These are phyloP conservation scores for Thymus quinquecostatus DNA, from an alignment of 257 asterid genomes.

Conservation along the genomic window DNA sequence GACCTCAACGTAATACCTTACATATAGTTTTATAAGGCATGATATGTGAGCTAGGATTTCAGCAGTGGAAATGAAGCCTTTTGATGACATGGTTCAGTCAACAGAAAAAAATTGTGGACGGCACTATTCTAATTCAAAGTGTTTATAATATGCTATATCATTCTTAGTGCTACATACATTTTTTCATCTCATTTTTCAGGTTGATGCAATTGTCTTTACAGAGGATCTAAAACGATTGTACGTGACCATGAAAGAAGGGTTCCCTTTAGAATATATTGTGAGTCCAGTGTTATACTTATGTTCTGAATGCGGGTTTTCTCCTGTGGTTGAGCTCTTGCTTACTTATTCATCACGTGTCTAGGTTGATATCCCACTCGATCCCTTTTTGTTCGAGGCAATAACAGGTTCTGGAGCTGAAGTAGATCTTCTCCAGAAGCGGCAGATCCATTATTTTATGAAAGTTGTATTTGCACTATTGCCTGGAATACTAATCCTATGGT, in stretches of 20 bases:
- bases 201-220: conserved; percentile 90
- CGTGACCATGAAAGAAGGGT: conserved; percentile 96
- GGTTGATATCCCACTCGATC: conserved; percentile 99
- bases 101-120: conserved; percentile 22
- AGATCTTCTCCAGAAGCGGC: conserved; percentile 89
- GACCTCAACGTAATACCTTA: too few relatives aligned
- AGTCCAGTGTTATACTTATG: conserved; percentile 44
- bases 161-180: conserved; percentile 1
- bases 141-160: conserved; percentile 18
- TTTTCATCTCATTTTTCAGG: conserved; percentile 48
- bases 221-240: conserved; percentile 95
- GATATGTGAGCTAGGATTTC: conserved; percentile 17
- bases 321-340: conserved; percentile 30
- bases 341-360: conserved; percentile 40
- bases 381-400: conserved; percentile 91
- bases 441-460: conserved; percentile 85
- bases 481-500: conserved; percentile 82
- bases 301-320: conserved; percentile 21
- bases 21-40: conserved; percentile 17
- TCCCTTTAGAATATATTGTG: conserved; percentile 90
- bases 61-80: conserved; percentile 14
- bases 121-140: conserved; percentile 7
- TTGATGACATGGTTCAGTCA: conserved; percentile 16
- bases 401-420: conserved; percentile 90
- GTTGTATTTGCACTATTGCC: conserved; percentile 81